Evolutionary conservation across 2,329 filamentous ascomycete genomes (phyloP), one percentile per base, ranked within the genome.

Genomic region (Colletotrichum nymphaeae): DNA sequence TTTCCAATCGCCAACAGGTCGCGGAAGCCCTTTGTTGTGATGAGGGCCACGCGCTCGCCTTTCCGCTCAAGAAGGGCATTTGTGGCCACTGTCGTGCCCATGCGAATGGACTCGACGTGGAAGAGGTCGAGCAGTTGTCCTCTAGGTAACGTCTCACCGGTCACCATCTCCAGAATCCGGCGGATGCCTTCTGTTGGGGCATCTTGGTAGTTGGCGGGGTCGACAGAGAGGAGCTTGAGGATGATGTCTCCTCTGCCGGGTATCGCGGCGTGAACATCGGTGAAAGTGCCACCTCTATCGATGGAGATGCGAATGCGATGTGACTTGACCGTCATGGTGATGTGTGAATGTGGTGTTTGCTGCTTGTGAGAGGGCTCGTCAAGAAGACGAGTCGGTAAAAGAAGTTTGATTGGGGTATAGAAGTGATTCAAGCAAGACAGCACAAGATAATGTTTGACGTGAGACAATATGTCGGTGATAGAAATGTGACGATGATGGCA

Each of bases 11-110:
- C 87, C 5, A 94, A 83, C 75, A 92, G 91, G 78, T 95, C 93
- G 74, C 90, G 90, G 84, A 95, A 94, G 0, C 93, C 93, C 69
- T 90, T 91, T 1, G 92, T 94, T 0, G 93, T 91, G 1, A 95
- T 86, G 77, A 95, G 87, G 0, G 92, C 93, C 75, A 93, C 92
- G 52, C 88, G 88, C 76, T 94, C 92, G 28, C 93, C 93, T 79
- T 94, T 94, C 53, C 93, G 84, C 79, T 95, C 93, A 1, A 95
- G 83, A n/a, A 95, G 82, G 1, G 93, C 93, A 80, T 95, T 95
- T 0, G 93, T 95, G 1, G 93, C 93, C 2, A 95, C 93, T 0
- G 93, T 95, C 0, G 93, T 95, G n/a, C 93, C 93, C 92, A 94
- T 94, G 26, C 93, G 90, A 77, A 94, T 94, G 69, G 90, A 93